Conservation (phyloP, 2,329 filamentous ascomycete species). For the Fusarium pininemorale region DNA sequence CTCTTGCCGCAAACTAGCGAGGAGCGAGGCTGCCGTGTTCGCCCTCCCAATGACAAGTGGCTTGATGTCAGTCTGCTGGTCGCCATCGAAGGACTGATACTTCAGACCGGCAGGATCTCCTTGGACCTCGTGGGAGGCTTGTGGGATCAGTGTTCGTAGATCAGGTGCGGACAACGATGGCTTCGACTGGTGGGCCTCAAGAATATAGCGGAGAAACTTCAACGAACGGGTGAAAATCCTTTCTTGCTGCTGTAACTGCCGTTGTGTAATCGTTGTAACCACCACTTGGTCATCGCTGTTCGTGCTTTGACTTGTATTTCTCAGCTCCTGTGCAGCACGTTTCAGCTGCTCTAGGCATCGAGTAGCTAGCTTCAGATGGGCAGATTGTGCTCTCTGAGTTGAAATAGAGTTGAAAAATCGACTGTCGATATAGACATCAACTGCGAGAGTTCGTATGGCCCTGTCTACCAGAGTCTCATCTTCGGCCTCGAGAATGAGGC, state of each 20-base stretch:
- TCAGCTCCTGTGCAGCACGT: conserved; percentile 65
- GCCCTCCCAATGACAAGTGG: conserved; percentile 72
- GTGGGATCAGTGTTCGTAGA: conserved; percentile 61
- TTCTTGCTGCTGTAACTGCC: conserved; percentile 60
- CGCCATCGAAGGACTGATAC: conserved; percentile 77
- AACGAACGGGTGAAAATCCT: conserved; percentile 74
- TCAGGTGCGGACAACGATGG: conserved; percentile 69
- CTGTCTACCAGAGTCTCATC: conserved; percentile 70
- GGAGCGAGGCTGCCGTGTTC: conserved; percentile 76
- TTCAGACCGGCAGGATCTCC: conserved; percentile 74
- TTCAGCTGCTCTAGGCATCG: conserved; percentile 78
- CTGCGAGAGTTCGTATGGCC: conserved; percentile 76
- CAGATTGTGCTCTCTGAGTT: conserved; percentile 59
- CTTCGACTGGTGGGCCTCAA: conserved; percentile 70
- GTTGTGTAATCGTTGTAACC: conserved; percentile 58
- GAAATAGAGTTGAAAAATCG: conserved; percentile 60
- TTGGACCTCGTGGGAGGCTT: conserved; percentile 61
- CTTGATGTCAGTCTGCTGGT: conserved; percentile 67
- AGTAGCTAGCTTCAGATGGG: conserved; percentile 76
- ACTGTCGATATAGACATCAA: conserved; percentile 74
- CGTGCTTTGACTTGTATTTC: conserved; percentile 55
- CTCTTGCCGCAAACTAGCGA: conserved; percentile 71
- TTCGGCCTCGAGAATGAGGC: conserved; percentile 76
- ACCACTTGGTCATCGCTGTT: conserved; percentile 62
- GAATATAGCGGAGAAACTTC: conserved; percentile 72